Evolutionary conservation across 2,329 filamentous ascomycete species (phyloP), one percentile per base, ranked within the genome.

Genomic region (Setomelanomma holmii): DNA sequence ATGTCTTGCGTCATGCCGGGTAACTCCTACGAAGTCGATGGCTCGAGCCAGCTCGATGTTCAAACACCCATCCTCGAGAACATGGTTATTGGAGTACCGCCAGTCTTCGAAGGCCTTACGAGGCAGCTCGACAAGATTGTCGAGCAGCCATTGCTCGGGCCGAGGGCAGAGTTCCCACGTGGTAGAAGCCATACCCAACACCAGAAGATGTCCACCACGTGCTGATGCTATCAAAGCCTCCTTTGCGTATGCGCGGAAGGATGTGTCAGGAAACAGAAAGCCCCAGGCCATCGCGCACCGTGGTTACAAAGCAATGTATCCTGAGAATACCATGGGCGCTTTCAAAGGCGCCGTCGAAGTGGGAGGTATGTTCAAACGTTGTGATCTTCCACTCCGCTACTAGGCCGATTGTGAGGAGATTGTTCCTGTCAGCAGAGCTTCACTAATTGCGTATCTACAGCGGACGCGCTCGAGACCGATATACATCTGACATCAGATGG

Each of bases 381-480:
- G n/a, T n/a, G n/a, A n/a, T n/a, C n/a, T n/a, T n/a, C n/a, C n/a
- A n/a, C n/a, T n/a, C n/a, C n/a, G n/a, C n/a, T n/a, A n/a, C n/a
- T n/a, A n/a, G n/a, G n/a, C n/a, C n/a, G n/a, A n/a, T n/a, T n/a
- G n/a, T n/a, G n/a, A n/a, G n/a, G n/a, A n/a, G n/a, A n/a, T n/a
- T n/a, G n/a, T n/a, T n/a, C n/a, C n/a, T n/a, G n/a, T n/a, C n/a
- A n/a, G n/a, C n/a, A n/a, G n/a, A n/a, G n/a, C n/a, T n/a, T n/a
- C n/a, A n/a, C n/a, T n/a, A n/a, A n/a, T n/a, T n/a, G n/a, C n/a
- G n/a, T n/a, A n/a, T n/a, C n/a, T n/a, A n/a, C n/a, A n/a, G 86
- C 90, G 0, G 85, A 96, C 65, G 93, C 89, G 0, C 79, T 98
- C 22, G 93, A 98, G 78, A 96, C 91, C 16, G 93, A 98, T 67